Conservation (phyloP, 1,139 yeast species). For the Yamadazyma atmosphaerica region DNA sequence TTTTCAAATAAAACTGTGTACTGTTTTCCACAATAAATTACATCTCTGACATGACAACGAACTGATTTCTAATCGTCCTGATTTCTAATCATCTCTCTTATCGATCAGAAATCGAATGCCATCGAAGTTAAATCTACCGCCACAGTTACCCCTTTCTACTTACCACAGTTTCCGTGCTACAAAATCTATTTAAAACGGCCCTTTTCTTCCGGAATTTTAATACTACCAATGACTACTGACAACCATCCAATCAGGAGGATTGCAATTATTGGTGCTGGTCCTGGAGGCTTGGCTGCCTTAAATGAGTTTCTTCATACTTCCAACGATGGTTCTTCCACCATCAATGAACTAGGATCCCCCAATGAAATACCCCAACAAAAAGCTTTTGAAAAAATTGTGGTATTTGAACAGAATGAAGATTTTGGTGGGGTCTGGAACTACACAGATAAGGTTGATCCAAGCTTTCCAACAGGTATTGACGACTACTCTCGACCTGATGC, state of each 20-base stretch:
- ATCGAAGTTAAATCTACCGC: too few relatives aligned
- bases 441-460: conserved; percentile 18
- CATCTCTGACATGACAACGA: too few relatives aligned
- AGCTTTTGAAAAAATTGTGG: conserved; percentile 34
- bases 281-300: conserved; percentile 61
- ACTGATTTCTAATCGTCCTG: too few relatives aligned
- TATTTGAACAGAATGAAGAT: conserved; percentile 41
- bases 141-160: too few relatives aligned
- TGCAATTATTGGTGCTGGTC: conserved; percentile 68
- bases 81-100: too few relatives aligned
- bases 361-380: conserved; percentile 31
- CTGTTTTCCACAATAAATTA: too few relatives aligned
- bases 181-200: too few relatives aligned
- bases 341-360: conserved; percentile 35
- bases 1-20: too few relatives aligned
- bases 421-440: conserved; percentile 49
- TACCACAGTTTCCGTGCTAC: too few relatives aligned
- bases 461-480: conserved; percentile 21
- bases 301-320: conserved; percentile 37
- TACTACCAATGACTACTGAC: background rate
- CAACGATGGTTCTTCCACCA: conserved; percentile 27
- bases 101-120: too few relatives aligned
- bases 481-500: conserved; percentile 20
- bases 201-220: too few relatives aligned
- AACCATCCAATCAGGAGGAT: conserved; percentile 24